Base-by-base conservation (phyloP, 2,329 filamentous ascomycete genomes). In the Talaromyces verruculosus region DNA sequence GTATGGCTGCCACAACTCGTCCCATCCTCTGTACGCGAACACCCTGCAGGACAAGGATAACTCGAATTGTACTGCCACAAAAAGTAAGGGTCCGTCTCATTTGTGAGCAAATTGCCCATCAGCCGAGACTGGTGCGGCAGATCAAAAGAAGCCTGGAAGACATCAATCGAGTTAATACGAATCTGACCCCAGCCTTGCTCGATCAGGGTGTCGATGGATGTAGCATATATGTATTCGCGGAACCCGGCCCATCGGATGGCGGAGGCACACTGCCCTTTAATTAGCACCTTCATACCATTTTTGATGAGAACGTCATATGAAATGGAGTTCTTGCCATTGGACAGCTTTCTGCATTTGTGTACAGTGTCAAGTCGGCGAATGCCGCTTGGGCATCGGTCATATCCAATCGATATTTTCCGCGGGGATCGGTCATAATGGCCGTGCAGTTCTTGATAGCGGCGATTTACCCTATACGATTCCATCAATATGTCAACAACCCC, bases 311-410 rank as follows among this genome's bases (percentile, higher is more conserved):
- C 7, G 8, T 5, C 5, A 43, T n/a, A n/a, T 43, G 39, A 43
- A 5, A 43, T 43, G 17, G 39, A 7, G 17, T 41, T 41, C 39
- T 43, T 43, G 39, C 39, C 39, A 43, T 43, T 43, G 84, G 82
- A 71, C 85, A 87, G 65, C 81, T 82, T 72, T 87, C 84, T 1
- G 81, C 84, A 71, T 84, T 87, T 25, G 84, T 87, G 72, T 87
- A 87, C 3, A 87, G 72, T 5, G 80, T 80, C n/a, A 87, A 72
- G 17, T 77, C 69, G 2, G 73, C 67, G 68, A 84, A 85, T 0
- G 84, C 84, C 2, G 69, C 72, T n/a, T 79, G 70, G 0, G 82
- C 79, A 63, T 82, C 77, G 8, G 71, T 59, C 0, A 79, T 71
- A 0, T 75, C 77, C 47, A 86, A 71, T 2, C 76, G 78, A 72